phyloP scores from a whole-genome alignment of 495 filamentous ascomycete species.

The Penicillium longicatenatum region DNA sequence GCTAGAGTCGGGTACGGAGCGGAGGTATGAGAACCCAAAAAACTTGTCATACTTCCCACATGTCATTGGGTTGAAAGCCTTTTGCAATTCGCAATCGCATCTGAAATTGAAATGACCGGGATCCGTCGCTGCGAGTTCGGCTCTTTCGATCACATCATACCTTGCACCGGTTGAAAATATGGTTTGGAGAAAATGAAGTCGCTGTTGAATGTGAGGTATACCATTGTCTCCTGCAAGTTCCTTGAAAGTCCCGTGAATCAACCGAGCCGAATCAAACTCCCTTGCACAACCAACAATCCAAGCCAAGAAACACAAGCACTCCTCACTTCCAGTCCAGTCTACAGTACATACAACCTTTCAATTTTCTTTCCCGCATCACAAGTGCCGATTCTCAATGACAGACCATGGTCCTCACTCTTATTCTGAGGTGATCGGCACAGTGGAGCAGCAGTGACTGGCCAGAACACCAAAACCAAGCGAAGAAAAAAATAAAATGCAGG shows the following conservation, averaged over 20 bases:
- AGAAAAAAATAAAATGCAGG: not conserved
- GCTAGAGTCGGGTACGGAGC: too few species aligned
- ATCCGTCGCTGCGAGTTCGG: not conserved
- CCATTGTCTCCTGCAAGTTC: too few species aligned
- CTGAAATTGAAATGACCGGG: too few species aligned
- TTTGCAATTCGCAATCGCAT: too few species aligned
- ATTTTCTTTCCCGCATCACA: not conserved
- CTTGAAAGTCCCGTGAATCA: not conserved
- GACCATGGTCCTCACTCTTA: conserved; percentile 1
- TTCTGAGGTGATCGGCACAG: conserved; percentile 18
- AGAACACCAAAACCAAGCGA: conserved; percentile 1
- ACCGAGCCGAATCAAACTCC: not conserved
- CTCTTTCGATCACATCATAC: not conserved
- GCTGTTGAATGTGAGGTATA: not conserved
- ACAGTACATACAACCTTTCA: not conserved
- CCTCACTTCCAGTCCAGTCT: not conserved
- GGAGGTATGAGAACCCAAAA: not conserved
- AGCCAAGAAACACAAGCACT: not conserved
- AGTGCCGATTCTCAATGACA: not conserved
- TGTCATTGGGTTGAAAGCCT: not conserved
- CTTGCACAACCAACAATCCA: not conserved
- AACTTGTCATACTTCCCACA: not conserved
- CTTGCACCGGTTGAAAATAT: not conserved
- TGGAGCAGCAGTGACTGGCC: conserved; percentile 13
- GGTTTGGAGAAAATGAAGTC: not conserved